Base-by-base conservation (phyloP, 148 eudicot species). In the Cornus suecica region DNA sequence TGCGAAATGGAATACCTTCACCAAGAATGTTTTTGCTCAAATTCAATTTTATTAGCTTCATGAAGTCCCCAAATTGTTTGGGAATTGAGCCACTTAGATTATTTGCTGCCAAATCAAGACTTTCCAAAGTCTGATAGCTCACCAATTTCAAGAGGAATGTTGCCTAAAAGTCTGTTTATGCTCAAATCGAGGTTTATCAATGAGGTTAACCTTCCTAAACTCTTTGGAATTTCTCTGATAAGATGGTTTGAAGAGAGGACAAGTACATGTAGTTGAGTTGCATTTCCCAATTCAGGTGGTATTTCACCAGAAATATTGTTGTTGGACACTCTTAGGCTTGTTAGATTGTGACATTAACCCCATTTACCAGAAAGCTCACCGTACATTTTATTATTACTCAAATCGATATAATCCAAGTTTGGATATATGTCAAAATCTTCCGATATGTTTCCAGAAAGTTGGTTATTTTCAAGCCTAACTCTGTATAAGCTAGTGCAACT, bases 381-480 rank as follows among this genome's bases (percentile, higher is more conserved):
- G 41, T 65, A 37, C 1, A 80, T 41, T 2, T 71, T 65, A 76
- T 80, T 80, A 24, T 75, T 0, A 32, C 83, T 80, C 58, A 71
- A 42, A 58, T 80, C 79, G 8, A 76, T 22, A 26, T 52, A 75
- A 10, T 45, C 11, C 66, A 80, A 37, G 9, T 65, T 18, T 24
- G 79, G 83, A 24, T 80, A 76, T 15, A 66, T 37, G 0, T 79
- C 83, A 65, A 80, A 80, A 65, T 34, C 75, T 77, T 77, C 62
- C 0, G 80, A 77, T 1, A 65, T 6, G 8, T 71, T 65, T 23
- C 72, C 54, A 2, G 51, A 29, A 25, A 41, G 72, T 69, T 22
- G 72, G 72, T 69, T 69, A 23, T 52, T 67, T 13, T 65, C 45
- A 26, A 80, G 72, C 24, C 70, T 62, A 37, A 80, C 28, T 34